Evolutionary conservation across 192 early-diverging fungal genomes (phyloP).

Genomic region (Ambispora gerdemannii): DNA sequence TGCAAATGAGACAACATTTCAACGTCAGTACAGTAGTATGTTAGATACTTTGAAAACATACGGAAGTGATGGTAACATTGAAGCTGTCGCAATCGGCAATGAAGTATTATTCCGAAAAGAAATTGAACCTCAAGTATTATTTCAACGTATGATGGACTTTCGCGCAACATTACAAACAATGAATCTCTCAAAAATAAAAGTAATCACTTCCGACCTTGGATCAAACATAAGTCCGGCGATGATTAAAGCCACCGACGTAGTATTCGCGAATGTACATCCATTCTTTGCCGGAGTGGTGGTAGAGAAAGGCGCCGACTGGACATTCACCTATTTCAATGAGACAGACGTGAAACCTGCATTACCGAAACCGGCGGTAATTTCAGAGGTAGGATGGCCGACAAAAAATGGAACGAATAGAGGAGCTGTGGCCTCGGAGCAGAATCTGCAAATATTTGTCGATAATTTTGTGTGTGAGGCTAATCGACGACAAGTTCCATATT

Average conservation of each 20-base stretch:
- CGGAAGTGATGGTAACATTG: constrained; percentile 26
- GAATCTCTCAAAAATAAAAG: constrained; percentile 37
- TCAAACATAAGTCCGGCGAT: constrained; percentile 26
- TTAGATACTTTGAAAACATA: neutral
- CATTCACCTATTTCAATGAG: constrained; percentile 38
- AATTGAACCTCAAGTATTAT: constrained; percentile 32
- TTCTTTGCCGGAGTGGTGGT: constrained; percentile 42
- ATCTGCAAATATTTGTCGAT: constrained; percentile 40
- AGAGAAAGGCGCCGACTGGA: constrained; percentile 39
- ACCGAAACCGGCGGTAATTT: constrained; percentile 36
- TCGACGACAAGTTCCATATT: constrained; percentile 35
- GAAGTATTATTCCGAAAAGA: constrained; percentile 45
- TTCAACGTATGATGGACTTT: constrained; percentile 26
- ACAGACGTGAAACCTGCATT: constrained; percentile 22
- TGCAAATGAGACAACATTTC: constrained; percentile 33
- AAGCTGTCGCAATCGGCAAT: constrained; percentile 46
- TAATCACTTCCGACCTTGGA: constrained; percentile 41
- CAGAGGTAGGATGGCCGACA: constrained; percentile 47
- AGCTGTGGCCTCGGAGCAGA: constrained; percentile 39
- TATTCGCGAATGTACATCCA: constrained; percentile 44
- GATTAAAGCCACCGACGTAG: constrained; percentile 34
- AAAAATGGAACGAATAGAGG: constrained; percentile 26
- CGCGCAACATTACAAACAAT: neutral
- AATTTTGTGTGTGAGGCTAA: constrained; percentile 48
- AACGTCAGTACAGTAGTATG: constrained; percentile 32